Conservation (phyloP, 495 filamentous ascomycete genomes). For the Daldinia childiae region DNA sequence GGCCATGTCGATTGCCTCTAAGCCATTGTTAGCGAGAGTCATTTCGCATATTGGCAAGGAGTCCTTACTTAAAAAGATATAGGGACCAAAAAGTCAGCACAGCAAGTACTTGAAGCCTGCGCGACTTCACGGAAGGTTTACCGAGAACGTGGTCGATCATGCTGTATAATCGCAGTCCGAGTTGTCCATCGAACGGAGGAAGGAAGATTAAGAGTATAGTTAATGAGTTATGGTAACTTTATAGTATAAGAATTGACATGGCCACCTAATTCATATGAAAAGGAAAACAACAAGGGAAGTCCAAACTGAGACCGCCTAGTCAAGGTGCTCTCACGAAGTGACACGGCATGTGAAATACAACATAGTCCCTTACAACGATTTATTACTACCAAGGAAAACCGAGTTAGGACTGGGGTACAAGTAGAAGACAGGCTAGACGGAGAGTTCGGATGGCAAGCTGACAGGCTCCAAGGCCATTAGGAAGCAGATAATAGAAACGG, state of each 20-base stretch:
- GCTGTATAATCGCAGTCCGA: slow-evolving; percentile 21
- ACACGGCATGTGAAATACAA: slow-evolving; percentile 29
- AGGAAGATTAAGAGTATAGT: neutral
- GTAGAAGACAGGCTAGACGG: slow-evolving; percentile 11
- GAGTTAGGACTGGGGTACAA: slow-evolving; percentile 9
- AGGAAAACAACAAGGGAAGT: neutral
- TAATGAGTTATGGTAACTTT: neutral
- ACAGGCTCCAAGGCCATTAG: slow-evolving; percentile 10
- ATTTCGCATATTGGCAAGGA: neutral
- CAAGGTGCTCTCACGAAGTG: slow-evolving; percentile 5
- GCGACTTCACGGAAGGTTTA: slow-evolving; percentile 86
- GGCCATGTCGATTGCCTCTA: slow-evolving; percentile 89
- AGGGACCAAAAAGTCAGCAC: slow-evolving; percentile 91
- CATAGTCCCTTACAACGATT: slow-evolving; percentile 18
- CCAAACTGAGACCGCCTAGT: slow-evolving; percentile 7
- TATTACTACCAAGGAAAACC: slow-evolving; percentile 10
- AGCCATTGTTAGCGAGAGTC: slow-evolving; percentile 17
- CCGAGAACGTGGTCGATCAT: slow-evolving; percentile 89
- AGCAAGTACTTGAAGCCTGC: slow-evolving; percentile 90
- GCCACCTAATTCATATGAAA: neutral
- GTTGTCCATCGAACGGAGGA: slow-evolving; percentile 34
- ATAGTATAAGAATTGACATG: slow-evolving; percentile 11
- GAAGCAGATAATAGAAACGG: slow-evolving; percentile 29
- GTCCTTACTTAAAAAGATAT: slow-evolving; percentile 75
- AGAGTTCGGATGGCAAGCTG: slow-evolving; percentile 24